Base-by-base conservation (phyloP, 306 rosid species). In the Vigna unguiculata region DNA sequence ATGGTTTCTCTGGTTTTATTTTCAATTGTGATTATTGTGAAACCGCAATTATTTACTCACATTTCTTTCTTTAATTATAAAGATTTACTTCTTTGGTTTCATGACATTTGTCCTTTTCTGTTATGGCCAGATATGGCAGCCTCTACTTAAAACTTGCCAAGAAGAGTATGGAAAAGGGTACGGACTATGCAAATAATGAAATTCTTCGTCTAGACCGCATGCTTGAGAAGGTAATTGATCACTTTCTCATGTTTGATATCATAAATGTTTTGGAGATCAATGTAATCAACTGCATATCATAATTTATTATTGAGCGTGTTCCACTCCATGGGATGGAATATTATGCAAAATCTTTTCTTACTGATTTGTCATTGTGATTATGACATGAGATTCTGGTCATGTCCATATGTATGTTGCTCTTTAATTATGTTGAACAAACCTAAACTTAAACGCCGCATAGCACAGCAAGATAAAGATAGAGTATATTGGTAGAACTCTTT, bases 161-260 rank as follows among this genome's bases (percentile, higher is more conserved):
- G 76, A 95, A 80, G 77, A 61, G 79, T 49, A 57, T 92, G 83
- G 95, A 81, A 67, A 92, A 92, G 77, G 98, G 97, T 60, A 78
- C 68, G 46, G 93, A 88, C 43, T 95, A 95, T 73, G 89, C 90
- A 25, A 85, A 86, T 82, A 90, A 88, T n/a, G 98, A 95, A 82
- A 84, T 88, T 21, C 90, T 81, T 69, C 87, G 96, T 62, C 87
- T 95, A 49, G 88, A 90, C 13, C 95, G 96, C 78, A 76, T 95
- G 52, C 97, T 95, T 40, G 88, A 83, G 17, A 87, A 94, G 95
- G 97, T 89, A 57, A 46, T 73, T 57, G 59, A 21, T 48, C 41
- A 1, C 32, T 6, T 14, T 57, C 21, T 51, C 17, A 7, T 49
- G 72, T 54, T 30, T 1, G 48, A 28, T 49, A 49, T 48, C 25